phyloP scores from a whole-genome alignment of 2,329 filamentous ascomycete species.

The Fusarium tjaetaba region DNA sequence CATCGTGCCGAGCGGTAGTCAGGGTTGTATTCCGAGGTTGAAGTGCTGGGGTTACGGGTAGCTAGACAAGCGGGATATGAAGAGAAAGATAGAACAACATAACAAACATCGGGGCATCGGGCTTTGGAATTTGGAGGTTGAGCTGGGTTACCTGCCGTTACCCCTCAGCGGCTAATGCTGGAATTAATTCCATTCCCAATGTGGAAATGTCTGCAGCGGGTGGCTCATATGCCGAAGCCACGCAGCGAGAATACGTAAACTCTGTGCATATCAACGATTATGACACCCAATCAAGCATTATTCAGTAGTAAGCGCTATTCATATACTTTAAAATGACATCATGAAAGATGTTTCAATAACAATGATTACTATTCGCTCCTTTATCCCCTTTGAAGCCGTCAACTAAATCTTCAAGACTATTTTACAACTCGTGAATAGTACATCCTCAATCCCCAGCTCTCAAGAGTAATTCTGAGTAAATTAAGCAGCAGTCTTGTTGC shows the following conservation, averaged over 20 bases:
- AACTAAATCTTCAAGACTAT: background rate
- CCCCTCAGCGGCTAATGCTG: constrained; percentile 15
- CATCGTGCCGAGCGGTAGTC: background rate
- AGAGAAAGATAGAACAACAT: background rate
- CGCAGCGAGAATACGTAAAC: background rate
- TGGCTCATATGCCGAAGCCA: background rate
- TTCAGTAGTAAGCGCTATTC: background rate
- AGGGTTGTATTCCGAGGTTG: background rate
- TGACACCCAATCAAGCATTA: background rate
- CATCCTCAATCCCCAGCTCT: background rate
- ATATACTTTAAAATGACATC: background rate
- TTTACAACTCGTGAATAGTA: background rate
- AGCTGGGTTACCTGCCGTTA: constrained; percentile 5
- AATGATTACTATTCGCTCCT: background rate
- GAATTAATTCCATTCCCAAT: background rate
- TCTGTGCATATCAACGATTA: background rate
- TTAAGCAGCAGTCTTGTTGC: background rate
- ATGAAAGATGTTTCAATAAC: background rate
- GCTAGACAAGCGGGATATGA: background rate
- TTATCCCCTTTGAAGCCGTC: background rate
- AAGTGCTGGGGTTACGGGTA: background rate
- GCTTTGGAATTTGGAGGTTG: constrained; percentile 1
- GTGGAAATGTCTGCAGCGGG: background rate
- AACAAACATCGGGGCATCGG: background rate
- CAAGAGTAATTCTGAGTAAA: background rate